Conservation (phyloP, 2,329 filamentous ascomycete species). For the Apiospora aurea region DNA sequence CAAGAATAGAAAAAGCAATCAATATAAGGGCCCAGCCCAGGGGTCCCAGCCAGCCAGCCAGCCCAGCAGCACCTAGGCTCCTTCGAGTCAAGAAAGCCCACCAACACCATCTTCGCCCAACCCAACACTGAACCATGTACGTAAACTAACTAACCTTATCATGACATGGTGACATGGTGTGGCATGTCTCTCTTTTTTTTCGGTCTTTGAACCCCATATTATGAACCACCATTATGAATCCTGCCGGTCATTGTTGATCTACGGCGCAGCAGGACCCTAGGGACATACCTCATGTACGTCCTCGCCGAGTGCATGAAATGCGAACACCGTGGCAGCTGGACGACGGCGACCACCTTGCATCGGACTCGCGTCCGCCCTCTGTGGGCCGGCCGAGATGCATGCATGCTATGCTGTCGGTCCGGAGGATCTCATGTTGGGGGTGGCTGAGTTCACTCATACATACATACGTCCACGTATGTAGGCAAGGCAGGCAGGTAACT, state of each 20-base stretch:
- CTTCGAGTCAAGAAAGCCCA: not conserved
- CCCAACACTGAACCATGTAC: not conserved
- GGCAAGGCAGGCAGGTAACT: not conserved
- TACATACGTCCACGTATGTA: not conserved
- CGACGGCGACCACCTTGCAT: not conserved
- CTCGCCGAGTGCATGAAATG: no score
- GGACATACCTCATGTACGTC: not conserved
- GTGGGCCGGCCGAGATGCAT: not conserved
- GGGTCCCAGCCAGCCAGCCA: not conserved
- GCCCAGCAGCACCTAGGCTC: not conserved
- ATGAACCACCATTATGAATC: not conserved
- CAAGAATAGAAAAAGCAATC: constrained; percentile 3
- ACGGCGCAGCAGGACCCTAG: constrained; percentile 8
- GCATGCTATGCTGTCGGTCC: not conserved
- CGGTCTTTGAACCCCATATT: not conserved
- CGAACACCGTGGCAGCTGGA: not conserved
- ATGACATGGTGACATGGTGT: not conserved
- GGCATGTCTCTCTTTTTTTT: not conserved
- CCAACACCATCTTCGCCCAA: not conserved
- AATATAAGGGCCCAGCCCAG: no score
- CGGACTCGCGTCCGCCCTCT: not conserved
- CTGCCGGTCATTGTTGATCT: not conserved
- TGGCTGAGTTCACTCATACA: not conserved
- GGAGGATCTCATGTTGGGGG: not conserved
- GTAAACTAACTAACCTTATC: constrained; percentile 1